Evolutionary conservation across 2,329 filamentous ascomycete genomes (phyloP), one percentile per base, ranked within the genome.

Genomic region (Monosporascus sp.): DNA sequence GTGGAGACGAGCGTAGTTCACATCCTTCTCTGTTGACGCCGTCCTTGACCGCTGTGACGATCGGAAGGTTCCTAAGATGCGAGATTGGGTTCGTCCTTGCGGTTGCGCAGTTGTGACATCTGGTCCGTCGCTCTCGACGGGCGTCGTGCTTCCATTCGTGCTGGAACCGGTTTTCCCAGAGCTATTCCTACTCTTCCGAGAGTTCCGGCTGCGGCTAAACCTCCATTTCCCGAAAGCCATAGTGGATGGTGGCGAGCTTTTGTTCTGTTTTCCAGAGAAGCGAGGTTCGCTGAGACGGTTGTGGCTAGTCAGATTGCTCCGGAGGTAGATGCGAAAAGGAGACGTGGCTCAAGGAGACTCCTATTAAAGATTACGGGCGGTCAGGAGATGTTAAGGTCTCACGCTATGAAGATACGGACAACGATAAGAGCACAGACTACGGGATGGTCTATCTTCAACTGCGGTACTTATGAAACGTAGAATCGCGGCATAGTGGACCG

Each of bases 1-100:
- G 56, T 69, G 59, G 16, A 68, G 57, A 47, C 63, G 58, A n/a
- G 62, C 50, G 31, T 55, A 56, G 52, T 64, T 59, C 52, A 52
- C 24, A 49, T 57, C 54, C 24, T 52, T 57, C 34, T 57, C 55
- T 45, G 50, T 51, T 26, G 58, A 52, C 43, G 59, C 59, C 31
- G 59, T 59, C 31, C 57, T 62, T 8, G 59, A 22, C 36, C 55
- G 60, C 9, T 53, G 55, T 49, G 59, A 34, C 2, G 31, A 51
- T 45, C 50, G 56, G 43, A 65, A 52, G n/a, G 55, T 57, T 38
- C 59, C 59, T 37, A 60, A 38, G 19, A 65, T 22, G 36, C 61
- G 57, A 22, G 60, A 62, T 38, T 56, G 16, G 20, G 22, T 46
- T 17, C 20, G 24, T 19, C 17, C 43, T 4, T 46, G 22, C 20